Conservation (phyloP, 176 grass and related monocot genomes). For the Avena atlantica region DNA sequence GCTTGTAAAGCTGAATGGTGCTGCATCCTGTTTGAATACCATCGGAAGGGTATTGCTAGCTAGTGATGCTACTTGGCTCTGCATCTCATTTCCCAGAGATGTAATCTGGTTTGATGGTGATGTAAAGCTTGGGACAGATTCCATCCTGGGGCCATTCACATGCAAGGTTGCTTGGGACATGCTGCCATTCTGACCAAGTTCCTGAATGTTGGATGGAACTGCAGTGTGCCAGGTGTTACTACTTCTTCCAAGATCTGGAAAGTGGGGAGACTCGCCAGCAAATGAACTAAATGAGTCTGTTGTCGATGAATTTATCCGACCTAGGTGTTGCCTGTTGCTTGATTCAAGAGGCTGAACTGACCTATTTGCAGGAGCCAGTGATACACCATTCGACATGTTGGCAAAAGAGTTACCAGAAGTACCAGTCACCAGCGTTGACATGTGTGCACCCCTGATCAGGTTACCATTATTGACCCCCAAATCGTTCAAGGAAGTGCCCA, state of each 20-base stretch:
- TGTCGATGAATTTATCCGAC: slow-evolving; percentile 47
- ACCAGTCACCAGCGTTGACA: slow-evolving; percentile 48
- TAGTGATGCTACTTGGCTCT: slow-evolving; percentile 41
- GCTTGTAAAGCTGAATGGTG: slow-evolving; percentile 48
- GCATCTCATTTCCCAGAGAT: slow-evolving; percentile 56
- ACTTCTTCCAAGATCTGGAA: slow-evolving; percentile 56
- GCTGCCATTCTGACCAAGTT: slow-evolving; percentile 49
- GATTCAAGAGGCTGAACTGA: slow-evolving; percentile 48
- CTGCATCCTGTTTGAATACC: slow-evolving; percentile 40
- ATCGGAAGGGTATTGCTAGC: slow-evolving; percentile 38
- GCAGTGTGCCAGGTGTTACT: slow-evolving; percentile 59
- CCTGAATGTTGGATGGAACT: slow-evolving; percentile 53
- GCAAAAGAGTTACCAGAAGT: slow-evolving; percentile 54
- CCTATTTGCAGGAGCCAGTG: slow-evolving; percentile 44
- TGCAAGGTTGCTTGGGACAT: slow-evolving; percentile 47
- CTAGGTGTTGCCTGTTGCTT: slow-evolving; percentile 46
- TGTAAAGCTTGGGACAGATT: slow-evolving; percentile 44
- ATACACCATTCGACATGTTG: slow-evolving; percentile 46
- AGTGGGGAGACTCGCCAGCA: slow-evolving; percentile 45
- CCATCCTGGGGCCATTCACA: slow-evolving; percentile 44
- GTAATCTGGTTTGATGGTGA: slow-evolving; percentile 47
- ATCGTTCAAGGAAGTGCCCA: slow-evolving; percentile 48
- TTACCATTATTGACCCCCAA: slow-evolving; percentile 49
- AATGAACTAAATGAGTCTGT: slow-evolving; percentile 51
- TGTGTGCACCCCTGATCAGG: slow-evolving; percentile 47